Base-by-base conservation (phyloP, 2,329 filamentous ascomycete genomes). In the Seiridium cupressi region DNA sequence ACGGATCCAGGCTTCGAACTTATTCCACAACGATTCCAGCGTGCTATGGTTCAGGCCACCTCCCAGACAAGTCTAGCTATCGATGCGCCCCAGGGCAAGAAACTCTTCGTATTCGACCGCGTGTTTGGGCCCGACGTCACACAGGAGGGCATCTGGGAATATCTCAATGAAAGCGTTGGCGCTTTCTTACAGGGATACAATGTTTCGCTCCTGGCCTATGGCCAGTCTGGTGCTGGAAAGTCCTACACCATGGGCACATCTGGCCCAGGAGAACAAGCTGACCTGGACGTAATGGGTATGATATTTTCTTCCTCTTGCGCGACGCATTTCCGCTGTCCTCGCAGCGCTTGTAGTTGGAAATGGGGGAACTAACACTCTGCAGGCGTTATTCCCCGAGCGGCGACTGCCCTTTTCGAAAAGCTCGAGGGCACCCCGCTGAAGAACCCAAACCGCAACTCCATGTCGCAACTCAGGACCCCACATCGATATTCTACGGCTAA, bases 161-260 rank as follows among this genome's bases (percentile, higher is more conserved):
- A 99, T 70, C 81, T 99, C 54, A 87, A 87, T 63, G 95, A 99
- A 67, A 96, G 93, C 68, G 90, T 98, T 66, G 87, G 83, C 68
- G 91, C 93, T 2, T 99, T 99, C 68, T 81, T 95, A 1, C 92
- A 97, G 72, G 95, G 95, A 58, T 99, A 98, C 84, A 99, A 99
- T 85, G 95, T 99, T 61, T 99, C 95, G 3, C 87, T 99, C 55
- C 81, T 99, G 68, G 95, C 95, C 53, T 99, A 99, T 71, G 95
- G 95, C 66, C 95, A 99, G 79, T 99, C 95, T 35, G 95, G 95
- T 60, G 93, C 95, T 9, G 95, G 95, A 68, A 99, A 99, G 78
- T 98, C 94, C 3, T 98, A 96, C 73, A 99, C 95, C 0, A 99
- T 99, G 95, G 95, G 95, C 60, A 99, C 95, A 0, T 93, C 94